A percentile compares a stretch with the other conserved stretches of the same genome.
These are phyloP conservation scores for Fusarium marasasianum DNA, from an alignment of 2,329 filamentous ascomycete genomes.

Conservation along the genomic window DNA sequence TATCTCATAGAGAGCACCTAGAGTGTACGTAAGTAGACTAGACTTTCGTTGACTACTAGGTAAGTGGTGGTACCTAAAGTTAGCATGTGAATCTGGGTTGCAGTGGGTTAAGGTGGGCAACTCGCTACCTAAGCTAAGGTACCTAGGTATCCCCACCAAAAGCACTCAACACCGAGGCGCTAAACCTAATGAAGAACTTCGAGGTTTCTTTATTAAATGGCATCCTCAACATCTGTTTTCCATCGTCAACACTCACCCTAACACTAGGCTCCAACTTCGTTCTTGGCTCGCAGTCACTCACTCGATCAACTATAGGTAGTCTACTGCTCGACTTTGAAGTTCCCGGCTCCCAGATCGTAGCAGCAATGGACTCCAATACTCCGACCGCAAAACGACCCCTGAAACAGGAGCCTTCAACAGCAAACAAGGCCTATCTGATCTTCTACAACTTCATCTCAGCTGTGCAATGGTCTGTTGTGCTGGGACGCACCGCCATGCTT, in stretches of 20 bases:
- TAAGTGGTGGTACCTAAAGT: too few species aligned
- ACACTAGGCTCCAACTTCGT: background rate
- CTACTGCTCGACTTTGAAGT: background rate
- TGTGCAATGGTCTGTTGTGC: conserved; percentile 79
- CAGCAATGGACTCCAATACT: conserved; percentile 38
- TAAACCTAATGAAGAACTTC: conserved; percentile 29
- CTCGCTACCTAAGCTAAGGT: background rate
- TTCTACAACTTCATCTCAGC: conserved; percentile 86
- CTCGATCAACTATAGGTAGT: background rate
- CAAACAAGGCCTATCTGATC: conserved; percentile 77
- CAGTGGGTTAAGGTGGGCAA: background rate
- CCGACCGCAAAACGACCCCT: conserved; percentile 35
- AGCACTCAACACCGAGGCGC: background rate
- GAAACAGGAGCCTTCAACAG: conserved; percentile 40
- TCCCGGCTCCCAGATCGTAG: background rate
- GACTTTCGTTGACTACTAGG: too few species aligned
- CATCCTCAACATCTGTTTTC: conserved; percentile 35
- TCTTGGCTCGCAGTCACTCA: background rate
- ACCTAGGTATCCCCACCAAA: conserved; percentile 2
- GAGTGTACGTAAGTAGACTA: background rate
- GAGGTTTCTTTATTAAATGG: conserved; percentile 15
- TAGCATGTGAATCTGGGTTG: background rate
- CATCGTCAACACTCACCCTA: background rate
- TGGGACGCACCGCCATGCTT: conserved; percentile 70
- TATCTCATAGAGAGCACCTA: background rate